phyloP scores from a whole-genome alignment of 257 asterid species.

The Solanum sitiens region DNA sequence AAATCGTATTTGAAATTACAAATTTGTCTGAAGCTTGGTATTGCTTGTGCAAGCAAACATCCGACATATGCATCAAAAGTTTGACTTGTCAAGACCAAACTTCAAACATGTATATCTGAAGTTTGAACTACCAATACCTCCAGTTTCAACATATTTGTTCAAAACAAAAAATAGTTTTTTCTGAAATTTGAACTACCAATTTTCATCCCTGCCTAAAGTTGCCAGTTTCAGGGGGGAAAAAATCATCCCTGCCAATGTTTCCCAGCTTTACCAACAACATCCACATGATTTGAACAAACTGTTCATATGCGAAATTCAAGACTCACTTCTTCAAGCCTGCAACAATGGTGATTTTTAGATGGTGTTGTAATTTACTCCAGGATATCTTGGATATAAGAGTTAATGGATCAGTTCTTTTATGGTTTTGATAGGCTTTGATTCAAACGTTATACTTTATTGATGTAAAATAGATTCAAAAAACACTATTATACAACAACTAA shows the following conservation, averaged over 20 bases:
- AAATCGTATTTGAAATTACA: background rate
- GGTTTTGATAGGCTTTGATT: background rate
- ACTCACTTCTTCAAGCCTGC: background rate
- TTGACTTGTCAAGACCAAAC: background rate
- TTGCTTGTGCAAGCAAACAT: background rate
- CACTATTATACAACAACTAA: background rate
- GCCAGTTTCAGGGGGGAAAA: background rate
- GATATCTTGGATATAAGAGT: background rate
- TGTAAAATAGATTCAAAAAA: background rate
- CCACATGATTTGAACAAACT: background rate
- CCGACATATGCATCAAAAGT: background rate
- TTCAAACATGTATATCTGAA: background rate
- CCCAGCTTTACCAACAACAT: background rate
- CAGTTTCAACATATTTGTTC: background rate
- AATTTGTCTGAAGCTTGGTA: background rate
- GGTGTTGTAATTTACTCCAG: background rate
- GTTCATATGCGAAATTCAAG: background rate
- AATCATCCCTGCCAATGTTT: background rate
- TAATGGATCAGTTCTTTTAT: background rate
- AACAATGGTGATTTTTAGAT: background rate
- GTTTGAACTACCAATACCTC: background rate
- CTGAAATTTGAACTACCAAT: background rate
- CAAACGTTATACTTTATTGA: background rate
- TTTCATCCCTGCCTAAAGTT: background rate
- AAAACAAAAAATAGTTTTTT: background rate